Percentiles rank a stretch among this genome's conserved stretches.
These are phyloP conservation scores for Raphanus sativus DNA, from an alignment of 345 rosid species.

Conservation along the genomic window DNA sequence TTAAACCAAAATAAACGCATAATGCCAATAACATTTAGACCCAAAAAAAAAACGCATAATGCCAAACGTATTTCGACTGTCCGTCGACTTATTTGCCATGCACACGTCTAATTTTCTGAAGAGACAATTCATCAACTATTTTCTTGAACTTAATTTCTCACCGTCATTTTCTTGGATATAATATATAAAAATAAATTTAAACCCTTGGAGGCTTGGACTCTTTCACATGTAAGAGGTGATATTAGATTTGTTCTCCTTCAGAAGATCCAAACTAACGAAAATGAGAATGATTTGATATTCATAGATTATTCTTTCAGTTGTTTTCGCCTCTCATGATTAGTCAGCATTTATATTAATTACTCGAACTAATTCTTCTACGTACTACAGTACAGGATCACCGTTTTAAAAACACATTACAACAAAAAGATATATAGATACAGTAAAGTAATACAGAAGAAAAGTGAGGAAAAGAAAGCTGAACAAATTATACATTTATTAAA, in stretches of 20 bases:
- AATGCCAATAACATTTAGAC: not conserved
- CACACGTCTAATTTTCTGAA: conserved; percentile 7
- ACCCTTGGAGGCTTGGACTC: not conserved
- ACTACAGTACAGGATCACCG: not conserved
- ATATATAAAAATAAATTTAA: not conserved
- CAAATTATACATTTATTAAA: not conserved
- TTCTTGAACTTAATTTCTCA: conserved; percentile 15
- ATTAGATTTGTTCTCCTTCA: conserved; percentile 26
- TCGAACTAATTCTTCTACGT: not conserved
- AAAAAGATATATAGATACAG: not conserved
- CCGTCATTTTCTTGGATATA: conserved; percentile 9
- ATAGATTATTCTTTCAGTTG: not conserved
- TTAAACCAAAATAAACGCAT: not conserved
- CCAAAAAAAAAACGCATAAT: not conserved
- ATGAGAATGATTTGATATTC: conserved; percentile 1
- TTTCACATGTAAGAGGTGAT: conserved; percentile 20
- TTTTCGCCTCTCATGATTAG: not conserved
- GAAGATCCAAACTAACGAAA: conserved; percentile 23
- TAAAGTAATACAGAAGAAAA: not conserved
- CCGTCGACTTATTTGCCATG: conserved; percentile 12
- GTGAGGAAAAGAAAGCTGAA: not conserved
- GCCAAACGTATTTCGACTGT: not conserved
- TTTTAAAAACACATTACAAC: not conserved
- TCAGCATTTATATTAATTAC: not conserved
- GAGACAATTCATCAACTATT: not conserved